Evolutionary conservation across 441 rosid species (phyloP).

Genomic region (Hypseocharis bilobata): DNA sequence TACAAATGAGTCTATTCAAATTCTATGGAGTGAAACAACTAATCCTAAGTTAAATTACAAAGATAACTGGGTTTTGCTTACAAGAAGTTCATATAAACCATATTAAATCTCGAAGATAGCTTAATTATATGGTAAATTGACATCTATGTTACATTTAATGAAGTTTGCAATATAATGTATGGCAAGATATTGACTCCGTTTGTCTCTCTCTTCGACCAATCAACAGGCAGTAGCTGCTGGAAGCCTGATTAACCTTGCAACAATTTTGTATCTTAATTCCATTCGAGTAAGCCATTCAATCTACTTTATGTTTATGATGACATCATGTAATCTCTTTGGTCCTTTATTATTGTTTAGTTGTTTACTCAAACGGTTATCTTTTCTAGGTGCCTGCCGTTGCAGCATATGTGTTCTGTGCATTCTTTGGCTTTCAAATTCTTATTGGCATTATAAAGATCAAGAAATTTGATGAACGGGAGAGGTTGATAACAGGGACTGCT

Average conservation of each 20-base stretch:
- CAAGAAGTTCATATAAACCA: too few relatives aligned
- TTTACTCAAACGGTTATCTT: constrained; percentile 14
- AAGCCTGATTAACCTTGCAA: constrained; percentile 83
- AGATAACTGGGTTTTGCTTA: too few relatives aligned
- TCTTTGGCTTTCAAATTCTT: constrained; percentile 73
- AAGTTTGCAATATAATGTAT: background rate
- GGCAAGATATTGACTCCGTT: constrained; percentile 7
- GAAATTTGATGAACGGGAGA: constrained; percentile 72
- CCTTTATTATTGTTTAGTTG: constrained; percentile 3
- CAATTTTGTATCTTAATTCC: constrained; percentile 78
- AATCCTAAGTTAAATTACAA: too few relatives aligned
- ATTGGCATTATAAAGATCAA: constrained; percentile 73
- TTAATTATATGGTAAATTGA: background rate
- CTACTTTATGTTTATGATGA: background rate
- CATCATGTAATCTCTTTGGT: constrained; percentile 12
- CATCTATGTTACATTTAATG: too few relatives aligned
- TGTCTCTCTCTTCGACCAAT: constrained; percentile 17
- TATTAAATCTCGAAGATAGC: background rate
- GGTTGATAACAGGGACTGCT: constrained; percentile 86
- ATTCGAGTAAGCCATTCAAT: constrained; percentile 49
- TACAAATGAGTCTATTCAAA: too few relatives aligned
- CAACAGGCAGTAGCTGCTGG: constrained; percentile 88
- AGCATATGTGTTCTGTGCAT: constrained; percentile 59
- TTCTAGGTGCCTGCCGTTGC: constrained; percentile 64
- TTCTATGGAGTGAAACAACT: too few relatives aligned